phyloP scores from a whole-genome alignment of 345 rosid genomes.

The Aquilaria malaccensis region DNA sequence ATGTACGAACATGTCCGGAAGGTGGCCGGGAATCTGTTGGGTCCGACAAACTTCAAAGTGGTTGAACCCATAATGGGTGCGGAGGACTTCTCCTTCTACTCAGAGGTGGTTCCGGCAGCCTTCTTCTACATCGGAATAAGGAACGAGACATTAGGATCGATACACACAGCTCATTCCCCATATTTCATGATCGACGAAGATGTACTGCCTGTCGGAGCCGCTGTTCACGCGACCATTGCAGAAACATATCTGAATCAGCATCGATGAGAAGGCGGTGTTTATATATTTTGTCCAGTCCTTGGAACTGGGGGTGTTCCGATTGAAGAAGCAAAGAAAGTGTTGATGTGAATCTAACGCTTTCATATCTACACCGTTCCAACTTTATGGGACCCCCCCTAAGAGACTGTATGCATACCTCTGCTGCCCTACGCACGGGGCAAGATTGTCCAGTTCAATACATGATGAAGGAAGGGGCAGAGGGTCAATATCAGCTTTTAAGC shows the following conservation, averaged over 20 bases:
- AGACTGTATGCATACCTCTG: no score
- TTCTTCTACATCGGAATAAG: slow-evolving; percentile 79
- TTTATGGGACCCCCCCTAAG: no score
- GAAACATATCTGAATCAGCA: slow-evolving; percentile 66
- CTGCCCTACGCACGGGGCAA: no score
- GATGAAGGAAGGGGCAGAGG: no score
- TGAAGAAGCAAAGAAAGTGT: no score
- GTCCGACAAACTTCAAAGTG: slow-evolving; percentile 42
- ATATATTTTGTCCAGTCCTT: slow-evolving; percentile 6
- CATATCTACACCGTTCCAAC: no score
- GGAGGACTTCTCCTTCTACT: slow-evolving; percentile 82
- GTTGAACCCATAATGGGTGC: slow-evolving; percentile 89
- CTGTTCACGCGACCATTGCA: slow-evolving; percentile 69
- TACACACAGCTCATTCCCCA: slow-evolving; percentile 69
- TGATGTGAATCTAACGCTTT: no score
- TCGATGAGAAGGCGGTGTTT: slow-evolving; percentile 13
- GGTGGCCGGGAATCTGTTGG: slow-evolving; percentile 52
- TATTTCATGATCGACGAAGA: slow-evolving; percentile 86
- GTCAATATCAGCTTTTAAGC: no score
- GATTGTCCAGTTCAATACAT: no score
- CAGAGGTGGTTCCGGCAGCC: slow-evolving; percentile 60
- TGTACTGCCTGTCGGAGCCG: slow-evolving; percentile 73
- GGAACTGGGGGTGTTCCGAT: no score
- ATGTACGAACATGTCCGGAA: slow-evolving; percentile 72
- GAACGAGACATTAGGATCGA: slow-evolving; percentile 67